phyloP scores from a whole-genome alignment of 345 rosid genomes.

The Citrus reticulata region DNA sequence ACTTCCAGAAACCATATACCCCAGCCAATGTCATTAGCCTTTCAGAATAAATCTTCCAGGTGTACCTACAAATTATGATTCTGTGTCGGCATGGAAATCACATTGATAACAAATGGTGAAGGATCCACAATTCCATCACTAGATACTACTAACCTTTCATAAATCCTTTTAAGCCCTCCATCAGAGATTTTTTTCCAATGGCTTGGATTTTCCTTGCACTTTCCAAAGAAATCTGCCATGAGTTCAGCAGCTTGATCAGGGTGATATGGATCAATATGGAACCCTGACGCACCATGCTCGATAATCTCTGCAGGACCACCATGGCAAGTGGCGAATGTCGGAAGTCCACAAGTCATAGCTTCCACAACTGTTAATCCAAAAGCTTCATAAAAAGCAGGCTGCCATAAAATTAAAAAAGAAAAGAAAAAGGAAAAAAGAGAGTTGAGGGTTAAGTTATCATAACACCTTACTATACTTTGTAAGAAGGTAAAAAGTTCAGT shows the following conservation, averaged over 20 bases:
- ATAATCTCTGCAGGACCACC: constrained; percentile 99
- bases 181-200: constrained; percentile 82
- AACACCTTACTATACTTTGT: neutral
- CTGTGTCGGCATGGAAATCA: constrained; percentile 15
- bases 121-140: neutral
- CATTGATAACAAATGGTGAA: neutral
- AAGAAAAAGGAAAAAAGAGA: neutral
- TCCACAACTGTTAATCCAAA: constrained; percentile 97
- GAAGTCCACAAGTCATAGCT: constrained; percentile 98
- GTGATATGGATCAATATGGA: constrained; percentile 95
- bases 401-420: constrained; percentile 5
- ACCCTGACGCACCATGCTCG: constrained; percentile 77
- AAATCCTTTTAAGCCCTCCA: constrained; percentile 73
- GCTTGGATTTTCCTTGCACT: constrained; percentile 68
- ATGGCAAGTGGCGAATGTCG: constrained; percentile 88
- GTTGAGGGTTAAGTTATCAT: neutral
- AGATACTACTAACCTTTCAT: constrained; percentile 51
- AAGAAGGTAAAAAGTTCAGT: neutral
- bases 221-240: constrained; percentile 67
- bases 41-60: constrained; percentile 95
- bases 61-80: constrained; percentile 51
- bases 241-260: constrained; percentile 63
- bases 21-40: constrained; percentile 94
- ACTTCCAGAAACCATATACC: constrained; percentile 94
- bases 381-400: constrained; percentile 99